phyloP scores from a whole-genome alignment of 192 early-diverging fungal species.

The Coemansia sp. region DNA sequence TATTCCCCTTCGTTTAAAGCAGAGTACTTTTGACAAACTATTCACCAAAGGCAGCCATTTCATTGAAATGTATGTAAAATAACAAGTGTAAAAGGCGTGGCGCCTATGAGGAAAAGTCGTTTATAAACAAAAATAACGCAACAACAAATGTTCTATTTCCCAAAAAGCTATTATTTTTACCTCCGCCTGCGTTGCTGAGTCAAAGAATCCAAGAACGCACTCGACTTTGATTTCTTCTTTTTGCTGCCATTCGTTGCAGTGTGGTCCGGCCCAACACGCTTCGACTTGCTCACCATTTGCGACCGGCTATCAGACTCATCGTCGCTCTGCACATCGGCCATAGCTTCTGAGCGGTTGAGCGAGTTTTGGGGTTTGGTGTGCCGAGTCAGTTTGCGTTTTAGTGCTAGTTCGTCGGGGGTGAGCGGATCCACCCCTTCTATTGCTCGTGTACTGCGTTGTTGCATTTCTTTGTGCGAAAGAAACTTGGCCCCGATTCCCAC shows the following conservation, averaged over 20 bases:
- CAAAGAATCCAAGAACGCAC: slow-evolving; percentile 28
- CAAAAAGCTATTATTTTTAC: neutral
- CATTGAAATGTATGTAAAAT: no score
- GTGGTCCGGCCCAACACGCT: neutral
- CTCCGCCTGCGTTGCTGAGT: slow-evolving; percentile 19
- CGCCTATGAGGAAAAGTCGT: no score
- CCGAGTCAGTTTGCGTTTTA: slow-evolving; percentile 36
- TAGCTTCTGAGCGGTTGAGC: neutral
- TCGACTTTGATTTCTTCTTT: slow-evolving; percentile 25
- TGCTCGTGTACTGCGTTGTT: neutral
- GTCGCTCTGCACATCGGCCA: neutral
- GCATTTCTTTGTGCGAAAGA: slow-evolving; percentile 44
- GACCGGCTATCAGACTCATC: slow-evolving; percentile 23
- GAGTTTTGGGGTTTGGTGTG: neutral
- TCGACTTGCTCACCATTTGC: slow-evolving; percentile 9
- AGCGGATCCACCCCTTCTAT: slow-evolving; percentile 6
- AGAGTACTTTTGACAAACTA: no score
- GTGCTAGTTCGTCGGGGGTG: slow-evolving; percentile 25
- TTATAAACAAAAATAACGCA: no score
- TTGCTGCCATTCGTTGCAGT: neutral
- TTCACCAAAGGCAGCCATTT: no score
- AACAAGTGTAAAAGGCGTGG: no score
- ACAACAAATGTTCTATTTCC: neutral
- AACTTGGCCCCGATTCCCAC: slow-evolving; percentile 49
- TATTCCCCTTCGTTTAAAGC: neutral